These are phyloP conservation scores for Lachnellula occidentalis DNA, from an alignment of 2,329 filamentous ascomycete species.

Conservation along the genomic window DNA sequence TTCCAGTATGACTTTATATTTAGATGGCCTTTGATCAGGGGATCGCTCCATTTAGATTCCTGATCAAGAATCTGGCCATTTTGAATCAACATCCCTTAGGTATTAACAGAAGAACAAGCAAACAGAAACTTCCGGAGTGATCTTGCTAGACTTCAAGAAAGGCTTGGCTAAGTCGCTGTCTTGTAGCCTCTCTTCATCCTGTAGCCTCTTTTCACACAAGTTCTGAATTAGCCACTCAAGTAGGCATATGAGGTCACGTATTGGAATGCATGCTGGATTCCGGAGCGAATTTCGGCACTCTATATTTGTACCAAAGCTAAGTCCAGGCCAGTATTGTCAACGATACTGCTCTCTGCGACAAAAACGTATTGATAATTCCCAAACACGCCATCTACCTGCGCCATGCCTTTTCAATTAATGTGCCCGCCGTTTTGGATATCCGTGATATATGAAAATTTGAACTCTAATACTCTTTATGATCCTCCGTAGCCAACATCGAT, in stretches of 20 bases:
- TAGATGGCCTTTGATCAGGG: no score
- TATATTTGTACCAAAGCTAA: not conserved
- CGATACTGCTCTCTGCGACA: not conserved
- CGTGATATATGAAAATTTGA: not conserved
- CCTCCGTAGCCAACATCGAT: constrained; percentile 21
- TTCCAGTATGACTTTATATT: no score
- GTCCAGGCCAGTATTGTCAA: not conserved
- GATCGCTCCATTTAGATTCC: no score
- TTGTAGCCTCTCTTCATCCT: not conserved
- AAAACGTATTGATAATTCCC: not conserved
- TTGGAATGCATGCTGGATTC: not conserved
- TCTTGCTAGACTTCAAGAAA: not conserved
- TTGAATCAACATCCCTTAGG: no score
- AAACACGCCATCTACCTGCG: constrained; percentile 3
- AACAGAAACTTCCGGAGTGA: no score
- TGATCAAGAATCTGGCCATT: no score
- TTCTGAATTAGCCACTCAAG: not conserved
- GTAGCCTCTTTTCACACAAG: not conserved
- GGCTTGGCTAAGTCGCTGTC: not conserved
- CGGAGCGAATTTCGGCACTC: not conserved
- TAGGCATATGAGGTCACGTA: not conserved
- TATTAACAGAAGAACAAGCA: no score
- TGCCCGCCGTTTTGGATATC: constrained; percentile 5
- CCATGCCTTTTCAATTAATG: constrained; percentile 6
- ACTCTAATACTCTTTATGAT: constrained; percentile 4